Base-by-base conservation (phyloP, 768 basidiomycete genomes). In the Psilocybe subaeruginosa region DNA sequence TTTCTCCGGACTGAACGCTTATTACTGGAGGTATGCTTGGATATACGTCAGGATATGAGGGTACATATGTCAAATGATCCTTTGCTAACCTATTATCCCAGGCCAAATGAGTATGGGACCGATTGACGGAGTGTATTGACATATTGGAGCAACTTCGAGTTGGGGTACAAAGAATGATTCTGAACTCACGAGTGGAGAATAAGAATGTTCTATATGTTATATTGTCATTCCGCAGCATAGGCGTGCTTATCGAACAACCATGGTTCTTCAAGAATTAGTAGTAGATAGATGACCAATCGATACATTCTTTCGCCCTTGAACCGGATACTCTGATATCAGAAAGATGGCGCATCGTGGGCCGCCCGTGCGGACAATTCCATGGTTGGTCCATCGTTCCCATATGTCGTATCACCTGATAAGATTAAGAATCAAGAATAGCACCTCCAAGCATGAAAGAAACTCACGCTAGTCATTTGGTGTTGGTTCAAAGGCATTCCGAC, bases 341-440 rank as follows among this genome's bases (percentile, higher is more conserved):
- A 30, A 90, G 76, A 76, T 89, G 90, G 31, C 88, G 86, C 91
- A 91, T 92, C 41, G 92, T 93, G 2, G 92, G 92, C 30, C 92
- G 77, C 7, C 91, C 91, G 69, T 93, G 92, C n/a, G 92, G 92
- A 70, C 92, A 93, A 59, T 92, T 89, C 92, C 92, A 93, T 1
- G 91, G 92, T 64, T 91, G 90, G 67, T 91, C 86, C 82, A 92
- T 92, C 37, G 82, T 88, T 47, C 89, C 90, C 91, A 93, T 93
- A 70, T 92, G 90, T 51, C 83, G 83, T 0, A 93, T 80, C 60
- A 93, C 83, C 90, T 92, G 68, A 54, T 54, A 53, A 67, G 50
- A 56, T 50, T 54, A 39, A 51, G 54, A 33, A 33, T n/a, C 55
- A 33, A 63, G 54, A 50, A 55, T 56, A 59, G 23, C n/a, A 31